Evolutionary conservation across 768 basidiomycete species (phyloP).

Genomic region (Mycena vulgaris): DNA sequence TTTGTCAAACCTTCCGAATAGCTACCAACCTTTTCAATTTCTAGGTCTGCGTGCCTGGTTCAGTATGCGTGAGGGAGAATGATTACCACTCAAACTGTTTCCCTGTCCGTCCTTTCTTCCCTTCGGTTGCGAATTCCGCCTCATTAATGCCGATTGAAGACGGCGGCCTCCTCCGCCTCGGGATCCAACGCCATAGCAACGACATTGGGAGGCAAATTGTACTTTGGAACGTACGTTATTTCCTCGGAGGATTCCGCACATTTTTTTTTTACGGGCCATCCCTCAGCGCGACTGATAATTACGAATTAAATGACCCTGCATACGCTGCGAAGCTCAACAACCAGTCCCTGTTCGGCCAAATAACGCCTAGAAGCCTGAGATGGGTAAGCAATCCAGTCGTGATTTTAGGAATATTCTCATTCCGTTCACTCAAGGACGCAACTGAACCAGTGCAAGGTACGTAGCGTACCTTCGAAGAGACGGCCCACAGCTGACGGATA

Average conservation of each 20-base stretch:
- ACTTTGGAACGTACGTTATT: slow-evolving; percentile 55
- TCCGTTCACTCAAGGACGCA: slow-evolving; percentile 54
- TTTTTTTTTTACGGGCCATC: neutral
- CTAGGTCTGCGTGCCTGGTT: slow-evolving; percentile 6
- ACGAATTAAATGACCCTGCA: slow-evolving; percentile 56
- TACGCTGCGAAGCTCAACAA: slow-evolving; percentile 56
- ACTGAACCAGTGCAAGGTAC: neutral
- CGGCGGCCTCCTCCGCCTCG: slow-evolving; percentile 35
- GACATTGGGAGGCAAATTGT: slow-evolving; percentile 55
- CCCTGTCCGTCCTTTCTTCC: neutral
- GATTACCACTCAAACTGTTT: slow-evolving; percentile 24
- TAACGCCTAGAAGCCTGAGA: slow-evolving; percentile 66
- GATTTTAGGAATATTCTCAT: neutral
- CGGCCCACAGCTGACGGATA: too few species aligned
- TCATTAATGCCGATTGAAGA: neutral
- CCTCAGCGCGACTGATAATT: slow-evolving; percentile 56
- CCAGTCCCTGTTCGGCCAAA: slow-evolving; percentile 56
- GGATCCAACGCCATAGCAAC: slow-evolving; percentile 53
- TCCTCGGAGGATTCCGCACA: neutral
- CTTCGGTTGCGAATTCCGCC: neutral
- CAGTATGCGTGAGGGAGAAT: slow-evolving; percentile 3
- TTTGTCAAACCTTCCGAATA: too few species aligned
- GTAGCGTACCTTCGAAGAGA: too few species aligned
- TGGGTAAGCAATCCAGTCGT: slow-evolving; percentile 54
- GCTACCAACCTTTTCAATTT: too few species aligned